These are phyloP conservation scores for Aspergillus carlsbadensis DNA, from an alignment of 495 filamentous ascomycete species.

Conservation along the genomic window DNA sequence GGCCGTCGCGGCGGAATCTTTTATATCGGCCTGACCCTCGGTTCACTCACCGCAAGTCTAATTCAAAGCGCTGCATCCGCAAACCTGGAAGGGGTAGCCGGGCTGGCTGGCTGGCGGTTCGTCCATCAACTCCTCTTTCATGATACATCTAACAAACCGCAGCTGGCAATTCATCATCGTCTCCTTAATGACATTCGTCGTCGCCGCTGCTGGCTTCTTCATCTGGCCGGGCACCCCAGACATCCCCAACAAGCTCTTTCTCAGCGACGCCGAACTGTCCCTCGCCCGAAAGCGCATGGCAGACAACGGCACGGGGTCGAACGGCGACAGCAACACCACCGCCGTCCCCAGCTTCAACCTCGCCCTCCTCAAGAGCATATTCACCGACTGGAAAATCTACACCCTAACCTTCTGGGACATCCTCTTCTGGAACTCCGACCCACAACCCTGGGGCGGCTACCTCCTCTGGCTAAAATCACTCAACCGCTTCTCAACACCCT, in stretches of 20 bases:
- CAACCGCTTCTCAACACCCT: slow-evolving; percentile 36
- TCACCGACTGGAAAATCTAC: slow-evolving; percentile 33
- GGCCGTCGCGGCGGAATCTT: slow-evolving; percentile 46
- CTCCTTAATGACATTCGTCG: no score
- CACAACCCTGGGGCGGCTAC: slow-evolving; percentile 24
- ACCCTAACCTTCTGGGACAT: slow-evolving; percentile 39
- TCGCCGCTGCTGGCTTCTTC: no score
- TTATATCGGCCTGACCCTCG: slow-evolving; percentile 46
- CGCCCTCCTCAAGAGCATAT: not conserved
- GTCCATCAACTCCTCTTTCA: no score
- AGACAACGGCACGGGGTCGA: no score
- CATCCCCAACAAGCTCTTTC: slow-evolving; percentile 38
- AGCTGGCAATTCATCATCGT: no score
- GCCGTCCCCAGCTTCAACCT: no score
- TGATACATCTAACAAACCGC: no score
- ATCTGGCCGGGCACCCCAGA: slow-evolving; percentile 29
- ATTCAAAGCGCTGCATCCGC: slow-evolving; percentile 45
- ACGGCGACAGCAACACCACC: no score
- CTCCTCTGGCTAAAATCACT: slow-evolving; percentile 45
- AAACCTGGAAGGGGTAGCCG: slow-evolving; percentile 19
- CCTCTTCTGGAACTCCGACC: slow-evolving; percentile 47
- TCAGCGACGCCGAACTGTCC: slow-evolving; percentile 36
- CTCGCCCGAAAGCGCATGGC: slow-evolving; percentile 12
- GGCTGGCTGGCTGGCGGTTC: no score
- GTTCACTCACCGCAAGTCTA: slow-evolving; percentile 44